phyloP scores from a whole-genome alignment of 2,329 filamentous ascomycete genomes.

The Cryphonectria parasitica region DNA sequence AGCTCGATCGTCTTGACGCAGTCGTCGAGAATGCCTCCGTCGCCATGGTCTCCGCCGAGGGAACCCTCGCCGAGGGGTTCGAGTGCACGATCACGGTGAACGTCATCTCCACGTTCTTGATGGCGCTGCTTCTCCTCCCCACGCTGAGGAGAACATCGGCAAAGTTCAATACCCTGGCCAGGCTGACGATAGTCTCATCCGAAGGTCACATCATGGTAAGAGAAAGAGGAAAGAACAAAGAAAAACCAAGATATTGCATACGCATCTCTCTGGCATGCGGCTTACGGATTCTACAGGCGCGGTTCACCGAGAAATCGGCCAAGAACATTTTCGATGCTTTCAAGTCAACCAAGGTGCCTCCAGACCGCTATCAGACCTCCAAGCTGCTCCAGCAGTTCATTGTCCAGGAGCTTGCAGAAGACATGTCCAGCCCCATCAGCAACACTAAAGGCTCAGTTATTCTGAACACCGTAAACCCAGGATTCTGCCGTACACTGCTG shows the following conservation, averaged over 20 bases:
- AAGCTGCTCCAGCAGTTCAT: slow-evolving; percentile 42
- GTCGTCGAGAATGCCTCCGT: slow-evolving; percentile 49
- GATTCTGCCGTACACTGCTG: slow-evolving; percentile 46
- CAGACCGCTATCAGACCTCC: slow-evolving; percentile 42
- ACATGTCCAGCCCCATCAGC: slow-evolving; percentile 31
- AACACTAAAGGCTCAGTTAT: slow-evolving; percentile 40
- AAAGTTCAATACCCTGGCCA: slow-evolving; percentile 40
- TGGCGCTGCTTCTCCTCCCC: slow-evolving; percentile 49
- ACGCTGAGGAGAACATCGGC: slow-evolving; percentile 42
- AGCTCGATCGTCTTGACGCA: slow-evolving; percentile 46
- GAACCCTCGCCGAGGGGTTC: slow-evolving; percentile 41
- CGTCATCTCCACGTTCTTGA: slow-evolving; percentile 50
- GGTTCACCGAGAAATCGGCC: slow-evolving; percentile 40
- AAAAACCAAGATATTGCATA: no score
- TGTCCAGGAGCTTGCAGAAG: slow-evolving; percentile 41
- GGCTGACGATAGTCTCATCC: slow-evolving; percentile 46
- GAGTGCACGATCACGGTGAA: slow-evolving; percentile 52
- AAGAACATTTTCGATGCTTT: slow-evolving; percentile 41
- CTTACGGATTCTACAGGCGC: slow-evolving; percentile 33
- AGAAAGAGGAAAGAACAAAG: neutral
- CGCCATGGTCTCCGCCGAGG: slow-evolving; percentile 27
- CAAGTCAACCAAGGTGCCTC: slow-evolving; percentile 34
- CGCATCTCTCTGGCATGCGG: slow-evolving; percentile 29
- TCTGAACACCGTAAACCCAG: slow-evolving; percentile 46
- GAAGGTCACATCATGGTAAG: slow-evolving; percentile 41